Percentiles rank a stretch among this genome's conserved stretches.
phyloP scores from a whole-genome alignment of 1,139 yeast species.

The Blastobotrys indianensis region DNA sequence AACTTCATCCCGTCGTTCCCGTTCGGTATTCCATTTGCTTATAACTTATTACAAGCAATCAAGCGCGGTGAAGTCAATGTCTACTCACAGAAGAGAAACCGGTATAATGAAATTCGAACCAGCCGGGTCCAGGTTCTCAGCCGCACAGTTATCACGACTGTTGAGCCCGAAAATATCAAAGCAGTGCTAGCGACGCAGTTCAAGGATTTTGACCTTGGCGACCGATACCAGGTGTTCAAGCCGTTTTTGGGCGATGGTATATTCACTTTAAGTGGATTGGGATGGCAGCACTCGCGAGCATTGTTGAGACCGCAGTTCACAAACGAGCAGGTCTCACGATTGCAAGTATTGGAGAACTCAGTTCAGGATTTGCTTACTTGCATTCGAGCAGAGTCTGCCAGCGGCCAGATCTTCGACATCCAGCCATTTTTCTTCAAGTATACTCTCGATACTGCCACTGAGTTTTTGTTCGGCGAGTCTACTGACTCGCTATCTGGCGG shows the following conservation, averaged over 20 bases:
- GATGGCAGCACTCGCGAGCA: conserved; percentile 55
- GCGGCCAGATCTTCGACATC: conserved; percentile 36
- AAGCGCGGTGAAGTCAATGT: conserved; percentile 6
- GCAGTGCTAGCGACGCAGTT: conserved; percentile 38
- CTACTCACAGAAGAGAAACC: conserved; percentile 1
- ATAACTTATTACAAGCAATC: conserved; percentile 6
- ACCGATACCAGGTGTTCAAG: conserved; percentile 38
- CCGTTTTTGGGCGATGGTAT: conserved; percentile 54
- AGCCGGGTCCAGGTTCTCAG: conserved; percentile 16
- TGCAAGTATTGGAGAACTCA: conserved; percentile 41
- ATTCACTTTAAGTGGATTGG: conserved; percentile 50
- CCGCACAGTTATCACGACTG: conserved; percentile 24
- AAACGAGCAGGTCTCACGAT: conserved; percentile 50
- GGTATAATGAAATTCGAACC: conserved; percentile 11
- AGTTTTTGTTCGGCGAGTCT: conserved; percentile 55
- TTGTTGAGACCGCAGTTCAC: conserved; percentile 57
- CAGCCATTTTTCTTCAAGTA: conserved; percentile 46
- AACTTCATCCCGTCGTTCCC: conserved; percentile 13
- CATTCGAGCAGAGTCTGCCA: conserved; percentile 10
- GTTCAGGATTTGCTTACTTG: conserved; percentile 28
- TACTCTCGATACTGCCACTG: conserved; percentile 55
- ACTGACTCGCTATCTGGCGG: conserved; percentile 36
- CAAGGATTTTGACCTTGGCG: conserved; percentile 48
- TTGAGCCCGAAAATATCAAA: conserved; percentile 43
- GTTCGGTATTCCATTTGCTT: conserved; percentile 17